Base-by-base conservation (phyloP, 164 flowering plant genomes). In the Stephania yunnanensis region DNA sequence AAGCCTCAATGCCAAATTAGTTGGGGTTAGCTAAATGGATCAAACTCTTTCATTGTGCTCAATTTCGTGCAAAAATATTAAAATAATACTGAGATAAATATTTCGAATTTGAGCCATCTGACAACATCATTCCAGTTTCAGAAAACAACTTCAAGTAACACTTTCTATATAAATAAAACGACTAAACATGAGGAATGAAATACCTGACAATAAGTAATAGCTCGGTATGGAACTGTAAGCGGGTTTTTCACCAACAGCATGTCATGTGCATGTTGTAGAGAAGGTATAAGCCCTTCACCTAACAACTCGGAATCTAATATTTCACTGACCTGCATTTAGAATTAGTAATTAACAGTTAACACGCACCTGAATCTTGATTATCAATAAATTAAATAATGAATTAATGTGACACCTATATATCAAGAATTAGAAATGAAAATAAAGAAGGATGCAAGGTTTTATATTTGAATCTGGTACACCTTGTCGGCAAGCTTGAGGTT, bases 281-380 rank as follows among this genome's bases (percentile, higher is more conserved):
- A 90, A 15, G 97, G 99, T 80, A 95, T 93, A 2, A 95, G 80
- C 63, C 99, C 99, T 83, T 95, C 99, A 74, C 99, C 99, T 80
- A 95, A 73, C 73, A 95, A 83, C 79, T 93, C 99, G n/a, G 99
- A 95, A 82, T 95, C 99, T n/a, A 95, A 86, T 81, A 95, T 95
- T 87, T 95, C 99, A 84, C 99, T 93, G 17, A 92, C 96, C 98
- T 95, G 86, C 80, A 84, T 68, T 68, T 66, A 15, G 72, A 78
- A 64, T 71, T 42, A 72, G 70, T 15, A 71, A 46, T 71, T 25
- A 72, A 68, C 15, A 44, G 7, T 4, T 22, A 50, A 4, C 48
- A 20, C 17, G 10, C 8, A 42, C 25, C 25, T 44, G 20, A 70
- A 46, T 25, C 25, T 10, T 44, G 20, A 70, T 70, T 25, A 5